Base-by-base conservation (phyloP, 768 basidiomycete species). In the Leccinum broughii region DNA sequence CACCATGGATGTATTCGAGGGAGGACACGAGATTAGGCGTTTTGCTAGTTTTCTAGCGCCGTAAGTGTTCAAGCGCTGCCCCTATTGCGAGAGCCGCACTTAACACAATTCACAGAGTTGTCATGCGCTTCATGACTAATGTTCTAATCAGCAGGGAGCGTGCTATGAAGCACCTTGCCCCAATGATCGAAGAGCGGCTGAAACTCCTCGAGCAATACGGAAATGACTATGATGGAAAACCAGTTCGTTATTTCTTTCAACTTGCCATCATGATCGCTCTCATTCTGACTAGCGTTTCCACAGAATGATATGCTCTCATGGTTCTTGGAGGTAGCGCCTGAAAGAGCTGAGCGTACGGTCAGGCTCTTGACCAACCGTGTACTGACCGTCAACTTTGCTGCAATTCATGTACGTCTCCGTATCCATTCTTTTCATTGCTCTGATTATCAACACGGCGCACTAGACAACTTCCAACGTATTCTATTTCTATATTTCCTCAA, bases 341-440 rank as follows among this genome's bases (percentile, higher is more conserved):
- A 59, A 4, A 41, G 49, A 3, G 32, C 39, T 1, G 39, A 59
- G 26, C 37, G n/a, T 15, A 59, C 41, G 1, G 6, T 32, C 10
- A 13, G 26, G 10, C 9, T 7, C 22, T 59, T 59, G 57, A 51
- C 54, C 2, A 8, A 3, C 6, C 53, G 55, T 34, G 7, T 56
- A 2, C 7, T 56, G 13, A 17, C 13, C 9, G 9, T 48, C n/a
- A 56, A 56, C 44, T 56, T 56, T 30, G 44, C 30, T 9, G 55
- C 41, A 9, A 32, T 56, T 22, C 68, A 66, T 51, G 73, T 72
- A 35, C 22, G 65, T 55, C 39, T 32, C 5, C 11, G 4, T 13
- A 1, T 26, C 3, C 24, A 17, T 30, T 22, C n/a, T 17, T 4
- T 54, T 15, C 22, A 14, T 51, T 24, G 15, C 46, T 22, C 15